These are phyloP conservation scores for Thielaviopsis ethacetica DNA, from an alignment of 2,329 filamentous ascomycete species.

Conservation along the genomic window DNA sequence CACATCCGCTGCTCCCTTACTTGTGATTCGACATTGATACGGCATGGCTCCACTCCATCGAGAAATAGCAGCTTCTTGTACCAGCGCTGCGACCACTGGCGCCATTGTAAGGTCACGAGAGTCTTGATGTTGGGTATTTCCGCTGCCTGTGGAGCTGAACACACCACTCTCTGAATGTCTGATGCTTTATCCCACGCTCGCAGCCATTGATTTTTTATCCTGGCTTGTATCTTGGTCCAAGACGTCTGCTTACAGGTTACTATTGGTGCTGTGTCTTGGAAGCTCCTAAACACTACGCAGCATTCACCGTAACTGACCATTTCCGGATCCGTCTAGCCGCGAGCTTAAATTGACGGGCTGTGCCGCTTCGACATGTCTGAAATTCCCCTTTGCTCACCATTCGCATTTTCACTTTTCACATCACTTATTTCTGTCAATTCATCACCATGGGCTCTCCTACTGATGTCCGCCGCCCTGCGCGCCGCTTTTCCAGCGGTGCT, in stretches of 20 bases:
- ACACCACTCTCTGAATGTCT: neutral
- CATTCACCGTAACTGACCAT: neutral
- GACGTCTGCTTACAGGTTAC: neutral
- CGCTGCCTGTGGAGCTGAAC: neutral
- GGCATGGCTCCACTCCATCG: neutral
- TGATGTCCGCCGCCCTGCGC: constrained; percentile 12
- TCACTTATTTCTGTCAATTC: constrained; percentile 1
- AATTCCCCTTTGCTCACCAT: neutral
- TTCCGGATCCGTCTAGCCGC: neutral
- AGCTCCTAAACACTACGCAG: neutral
- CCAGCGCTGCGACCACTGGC: neutral
- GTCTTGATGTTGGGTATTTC: neutral
- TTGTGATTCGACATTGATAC: neutral
- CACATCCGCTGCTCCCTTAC: neutral
- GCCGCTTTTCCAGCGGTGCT: constrained; percentile 28
- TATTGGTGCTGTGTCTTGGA: neutral
- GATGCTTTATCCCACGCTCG: neutral
- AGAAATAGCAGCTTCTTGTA: too few species aligned
- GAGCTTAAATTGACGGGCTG: neutral
- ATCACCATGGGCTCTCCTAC: neutral
- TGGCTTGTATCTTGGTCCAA: too few species aligned
- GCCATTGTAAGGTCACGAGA: neutral
- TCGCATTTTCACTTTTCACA: neutral
- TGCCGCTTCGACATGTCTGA: neutral
- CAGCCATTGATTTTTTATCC: neutral